Evolutionary conservation across 352 stramenopile species (phyloP), one percentile per base, ranked within the genome.

Genomic region (Phytopythium delawarense): DNA sequence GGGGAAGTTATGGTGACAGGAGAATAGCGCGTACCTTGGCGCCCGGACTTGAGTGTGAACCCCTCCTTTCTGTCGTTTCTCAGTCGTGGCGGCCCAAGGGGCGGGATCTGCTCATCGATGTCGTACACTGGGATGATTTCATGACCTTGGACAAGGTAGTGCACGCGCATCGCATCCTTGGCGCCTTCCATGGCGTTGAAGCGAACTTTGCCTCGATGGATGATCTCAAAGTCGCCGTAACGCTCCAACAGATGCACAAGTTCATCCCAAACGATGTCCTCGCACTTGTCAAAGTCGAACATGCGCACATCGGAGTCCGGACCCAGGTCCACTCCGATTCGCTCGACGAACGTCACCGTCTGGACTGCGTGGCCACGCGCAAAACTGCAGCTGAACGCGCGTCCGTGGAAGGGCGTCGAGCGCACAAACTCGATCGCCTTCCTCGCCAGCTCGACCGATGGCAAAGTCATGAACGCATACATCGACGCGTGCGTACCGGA

Each of bases 61-160:
- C 65, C 63, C 58, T 79, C 65, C n/a, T 76, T 79, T 7, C 66
- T 70, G 11, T 56, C 5, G n/a, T 2, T 13, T 49, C 67, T 65
- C 46, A 60, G 52, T 16, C 79, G 65, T n/a, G 75, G 85, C 21
- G 67, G 67, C 65, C 88, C 80, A 60, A 76, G 74, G 35, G 71
- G 55, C 13, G 21, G 21, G 16, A 81, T 67, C 56, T 93, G 84
- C 45, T 87, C 81, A 50, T 88, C 79, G 7, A 75, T 77, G 48
- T 90, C 80, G 45, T 91, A 93, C 12, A 89, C 66, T 25, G 80
- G 78, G 35, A 88, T 75, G 42, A 93, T 79, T 23, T 86, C 75
- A 32, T 75, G 69, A 3, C 66, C 72, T n/a, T 76, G 68, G 44
- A 91, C 59, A 18, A 55, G 69, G 32, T 85, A 77, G 23, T 80